Conservation (phyloP, 2,329 filamentous ascomycete genomes). For the Chaetomium strumarium region DNA sequence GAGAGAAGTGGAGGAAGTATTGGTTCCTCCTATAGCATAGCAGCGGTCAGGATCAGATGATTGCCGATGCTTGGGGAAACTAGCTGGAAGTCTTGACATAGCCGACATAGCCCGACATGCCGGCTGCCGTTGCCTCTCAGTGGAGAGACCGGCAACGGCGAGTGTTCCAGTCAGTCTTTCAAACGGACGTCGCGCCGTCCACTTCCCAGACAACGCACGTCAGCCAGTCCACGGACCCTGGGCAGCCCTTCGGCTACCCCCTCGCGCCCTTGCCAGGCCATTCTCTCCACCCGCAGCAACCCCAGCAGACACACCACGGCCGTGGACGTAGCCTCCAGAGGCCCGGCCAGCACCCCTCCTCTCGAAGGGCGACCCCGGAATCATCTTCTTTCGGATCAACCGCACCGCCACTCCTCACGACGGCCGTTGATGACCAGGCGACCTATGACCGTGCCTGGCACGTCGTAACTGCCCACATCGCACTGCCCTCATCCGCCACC, state of each 20-base stretch:
- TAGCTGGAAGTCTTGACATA: too few relatives aligned
- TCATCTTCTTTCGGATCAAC: conserved; percentile 12
- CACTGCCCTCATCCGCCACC: conserved; percentile 50
- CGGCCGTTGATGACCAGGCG: conserved; percentile 43
- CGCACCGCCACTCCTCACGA: conserved; percentile 14
- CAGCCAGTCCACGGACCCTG: conserved; percentile 35
- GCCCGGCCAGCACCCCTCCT: not conserved
- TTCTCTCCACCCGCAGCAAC: conserved; percentile 1
- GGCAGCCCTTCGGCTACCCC: conserved; percentile 42
- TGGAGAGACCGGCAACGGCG: conserved; percentile 44
- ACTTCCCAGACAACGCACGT: conserved; percentile 39
- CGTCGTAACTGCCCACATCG: conserved; percentile 51
- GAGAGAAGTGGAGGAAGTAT: not conserved
- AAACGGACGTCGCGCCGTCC: conserved; percentile 43
- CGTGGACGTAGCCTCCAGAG: conserved; percentile 15
- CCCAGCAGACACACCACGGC: conserved; percentile 14
- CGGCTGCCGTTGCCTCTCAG: conserved; percentile 34
- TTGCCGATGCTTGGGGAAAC: too few relatives aligned
- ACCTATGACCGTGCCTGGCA: conserved; percentile 59
- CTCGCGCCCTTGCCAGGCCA: conserved; percentile 19
- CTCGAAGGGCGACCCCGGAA: conserved; percentile 14
- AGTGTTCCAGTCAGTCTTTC: conserved; percentile 52
- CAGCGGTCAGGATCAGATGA: not conserved
- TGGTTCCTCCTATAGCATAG: not conserved
- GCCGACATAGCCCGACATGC: conserved; percentile 24